Evolutionary conservation across 1,284 basidiomycete species (phyloP), one percentile per base, ranked within the genome.

Genomic region (Cutaneotrichosporon mucoides): DNA sequence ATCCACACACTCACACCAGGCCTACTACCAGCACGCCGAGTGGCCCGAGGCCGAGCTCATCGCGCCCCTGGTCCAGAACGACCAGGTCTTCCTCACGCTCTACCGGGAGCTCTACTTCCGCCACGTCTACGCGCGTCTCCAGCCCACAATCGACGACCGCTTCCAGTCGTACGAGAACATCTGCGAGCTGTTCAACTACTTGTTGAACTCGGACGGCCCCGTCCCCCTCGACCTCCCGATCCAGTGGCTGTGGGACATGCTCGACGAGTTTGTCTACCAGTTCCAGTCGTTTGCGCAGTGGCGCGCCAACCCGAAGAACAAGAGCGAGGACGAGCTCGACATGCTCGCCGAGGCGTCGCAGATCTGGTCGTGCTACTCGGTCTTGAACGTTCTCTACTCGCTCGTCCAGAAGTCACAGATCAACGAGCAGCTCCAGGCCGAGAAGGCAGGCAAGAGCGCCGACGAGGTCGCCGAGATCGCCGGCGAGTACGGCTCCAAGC

Each of bases 111-210:
- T 78, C 53, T 75, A 75, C 67, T 76, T 76, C 71, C 71, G 82
- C 52, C 93, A 97, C 75, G 92, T 98, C 54, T 97, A 98, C 81
- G 96, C 94, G 8, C 88, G 92, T 50, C 84, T 97, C 51, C 88
- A 90, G 73, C 94, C 95, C 57, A 90, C 96, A 76, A 87, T 97
- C 66, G 94, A 98, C 76, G 95, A 98, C 79, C 88, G 95, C 57
- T 94, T 97, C 84, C 92, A 96, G 78, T 95, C 92, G 2, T 99
- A 98, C 79, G 95, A 98, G 79, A 96, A 97, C 81, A 96, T 93
- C 79, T 98, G 95, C 84, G 92, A 96, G 76, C 83, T 99, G 66
- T 89, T 98, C 85, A 98, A 97, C 81, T 94, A 94, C 76, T 85
- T 99, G 79, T 82, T 91, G 90, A 90, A 96, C 78, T 94, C 91